phyloP scores from a whole-genome alignment of 1,284 basidiomycete species.

The Schizophyllum amplum region DNA sequence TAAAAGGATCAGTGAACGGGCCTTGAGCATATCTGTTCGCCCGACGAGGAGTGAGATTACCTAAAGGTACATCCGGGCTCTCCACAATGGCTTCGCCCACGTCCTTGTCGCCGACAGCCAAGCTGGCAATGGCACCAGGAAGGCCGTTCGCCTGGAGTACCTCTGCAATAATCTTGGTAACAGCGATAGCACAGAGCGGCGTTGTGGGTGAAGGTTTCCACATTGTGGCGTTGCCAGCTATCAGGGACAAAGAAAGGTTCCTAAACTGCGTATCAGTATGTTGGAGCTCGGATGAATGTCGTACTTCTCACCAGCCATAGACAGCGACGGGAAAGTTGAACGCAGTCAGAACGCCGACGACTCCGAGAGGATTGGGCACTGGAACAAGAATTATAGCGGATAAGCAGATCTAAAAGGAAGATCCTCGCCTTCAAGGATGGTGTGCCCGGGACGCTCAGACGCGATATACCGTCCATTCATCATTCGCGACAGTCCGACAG shows the following conservation, averaged over 20 bases:
- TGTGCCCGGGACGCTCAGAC: slow-evolving; percentile 85
- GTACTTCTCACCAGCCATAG: slow-evolving; percentile 61
- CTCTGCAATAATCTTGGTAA: slow-evolving; percentile 74
- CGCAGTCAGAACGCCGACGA: slow-evolving; percentile 85
- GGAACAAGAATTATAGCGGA: slow-evolving; percentile 4
- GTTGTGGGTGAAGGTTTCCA: slow-evolving; percentile 95
- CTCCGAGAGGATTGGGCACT: slow-evolving; percentile 91
- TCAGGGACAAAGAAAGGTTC: slow-evolving; percentile 87
- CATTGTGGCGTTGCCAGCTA: slow-evolving; percentile 87
- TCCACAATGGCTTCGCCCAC: slow-evolving; percentile 75
- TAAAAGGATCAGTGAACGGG: slow-evolving; percentile 8
- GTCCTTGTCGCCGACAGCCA: slow-evolving; percentile 80
- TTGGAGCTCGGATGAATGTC: slow-evolving; percentile 9
- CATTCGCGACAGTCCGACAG: slow-evolving; percentile 80
- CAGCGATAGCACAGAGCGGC: slow-evolving; percentile 80
- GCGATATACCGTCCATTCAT: slow-evolving; percentile 85
- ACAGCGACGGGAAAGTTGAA: slow-evolving; percentile 95
- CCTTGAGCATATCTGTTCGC: slow-evolving; percentile 2
- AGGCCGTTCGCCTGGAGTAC: slow-evolving; percentile 80
- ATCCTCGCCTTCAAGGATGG: slow-evolving; percentile 72
- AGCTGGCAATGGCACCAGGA: slow-evolving; percentile 74
- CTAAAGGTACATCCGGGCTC: slow-evolving; percentile 67
- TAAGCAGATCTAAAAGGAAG: slow-evolving; percentile 2
- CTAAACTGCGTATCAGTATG: no score
- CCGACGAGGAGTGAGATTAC: slow-evolving; percentile 27